Evolutionary conservation across 2,329 filamentous ascomycete genomes (phyloP), one percentile per base, ranked within the genome.

Genomic region (Arthrobotrys conoides): DNA sequence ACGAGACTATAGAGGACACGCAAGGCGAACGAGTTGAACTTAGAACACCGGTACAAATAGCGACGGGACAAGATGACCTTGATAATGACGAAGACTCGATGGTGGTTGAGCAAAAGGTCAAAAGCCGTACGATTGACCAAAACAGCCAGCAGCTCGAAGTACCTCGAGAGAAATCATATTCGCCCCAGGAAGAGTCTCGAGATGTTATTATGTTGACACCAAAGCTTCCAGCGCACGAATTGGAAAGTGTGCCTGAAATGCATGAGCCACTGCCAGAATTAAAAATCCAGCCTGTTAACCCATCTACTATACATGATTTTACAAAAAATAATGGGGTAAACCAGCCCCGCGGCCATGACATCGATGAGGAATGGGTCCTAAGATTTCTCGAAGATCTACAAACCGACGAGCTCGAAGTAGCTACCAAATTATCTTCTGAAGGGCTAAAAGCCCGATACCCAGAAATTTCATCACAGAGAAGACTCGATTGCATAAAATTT

Each of bases 201-300:
- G 75, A 78, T 51, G 63, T 78, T n/a, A 9, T 64, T 4, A 78
- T 78, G 75, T 65, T 27, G 14, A 78, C 75, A 5, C 75, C 75
- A 18, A 72, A 44, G 22, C 48, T 72, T 51, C 12, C 64, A 5
- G 75, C 71, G 5, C 38, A 72, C 9, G 68, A 78, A 9, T 65
- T 36, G 16, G 75, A 46, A 6, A 55, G 18, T 5, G 41, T 78
- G 20, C 68, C 73, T 5, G 75, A 72, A 51, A 8, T 36, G 12
- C 73, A 77, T 22, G 75, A 78, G 48, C 68, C 64, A 20, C 44
- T 78, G 0, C 46, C 72, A 36, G 73, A 77, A 22, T 27, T 30
- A 16, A 46, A 51, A 22, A 49, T 33, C 14, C 30, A 46, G 3
- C 61, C 33, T 3, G 22, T 65, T 61, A 41, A 27, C 16, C 46